phyloP scores from a whole-genome alignment of 805 yeast genomes.

The Metschnikowia reukaufii region DNA sequence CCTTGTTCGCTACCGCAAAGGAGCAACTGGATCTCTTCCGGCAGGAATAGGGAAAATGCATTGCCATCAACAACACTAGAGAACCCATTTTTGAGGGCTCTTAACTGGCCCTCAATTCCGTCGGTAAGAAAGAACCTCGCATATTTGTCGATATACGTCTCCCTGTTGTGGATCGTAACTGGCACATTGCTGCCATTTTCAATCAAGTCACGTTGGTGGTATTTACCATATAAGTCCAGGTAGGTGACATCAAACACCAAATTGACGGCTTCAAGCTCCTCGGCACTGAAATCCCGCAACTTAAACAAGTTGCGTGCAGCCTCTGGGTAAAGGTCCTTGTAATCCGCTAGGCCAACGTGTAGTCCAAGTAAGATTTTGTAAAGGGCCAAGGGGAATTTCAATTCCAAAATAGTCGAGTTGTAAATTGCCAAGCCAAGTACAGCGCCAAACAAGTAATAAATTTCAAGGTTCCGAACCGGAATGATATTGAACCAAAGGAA shows the following conservation, averaged over 20 bases:
- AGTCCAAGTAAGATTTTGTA: conserved; percentile 70
- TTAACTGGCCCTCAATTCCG: conserved; percentile 52
- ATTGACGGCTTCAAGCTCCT: conserved; percentile 45
- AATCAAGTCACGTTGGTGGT: conserved; percentile 50
- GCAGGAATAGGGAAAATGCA: conserved; percentile 74
- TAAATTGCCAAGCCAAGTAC: conserved; percentile 88
- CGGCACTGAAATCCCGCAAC: conserved; percentile 26
- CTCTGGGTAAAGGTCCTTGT: conserved; percentile 64
- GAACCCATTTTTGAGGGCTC: conserved; percentile 69
- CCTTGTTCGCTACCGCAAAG: conserved; percentile 74
- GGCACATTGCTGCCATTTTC: conserved; percentile 52
- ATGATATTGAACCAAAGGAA: conserved; percentile 71
- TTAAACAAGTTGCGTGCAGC: conserved; percentile 44
- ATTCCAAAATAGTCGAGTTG: conserved; percentile 82
- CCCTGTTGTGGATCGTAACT: conserved; percentile 62
- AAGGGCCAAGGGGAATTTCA: conserved; percentile 71
- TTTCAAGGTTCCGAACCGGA: conserved; percentile 46
- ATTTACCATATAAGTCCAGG: conserved; percentile 46
- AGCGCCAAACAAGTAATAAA: conserved; percentile 78
- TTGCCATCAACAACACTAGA: conserved; percentile 74
- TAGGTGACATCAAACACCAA: conserved; percentile 62
- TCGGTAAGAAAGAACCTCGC: conserved; percentile 58
- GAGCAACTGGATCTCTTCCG: conserved; percentile 77
- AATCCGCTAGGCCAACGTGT: conserved; percentile 62
- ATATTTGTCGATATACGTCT: conserved; percentile 62